phyloP scores from a whole-genome alignment of 495 filamentous ascomycete species.

The Cercophora scortea region DNA sequence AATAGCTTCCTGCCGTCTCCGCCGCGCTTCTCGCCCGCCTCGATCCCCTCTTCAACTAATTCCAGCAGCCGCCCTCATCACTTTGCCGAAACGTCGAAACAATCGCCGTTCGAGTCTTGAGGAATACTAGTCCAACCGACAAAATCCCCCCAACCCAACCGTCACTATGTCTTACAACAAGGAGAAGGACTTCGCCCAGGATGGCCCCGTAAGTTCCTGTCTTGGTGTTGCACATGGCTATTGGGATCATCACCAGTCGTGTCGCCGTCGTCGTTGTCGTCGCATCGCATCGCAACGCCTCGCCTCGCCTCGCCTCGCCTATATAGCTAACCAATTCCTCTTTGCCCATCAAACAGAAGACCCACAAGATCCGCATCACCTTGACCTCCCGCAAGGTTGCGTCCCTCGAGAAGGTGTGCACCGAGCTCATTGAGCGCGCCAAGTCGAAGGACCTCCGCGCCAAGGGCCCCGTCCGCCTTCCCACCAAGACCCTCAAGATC shows the following conservation, averaged over 20 bases:
- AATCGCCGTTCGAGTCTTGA: conserved; percentile 57
- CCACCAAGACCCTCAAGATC: conserved; percentile 94
- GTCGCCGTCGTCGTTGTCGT: neutral
- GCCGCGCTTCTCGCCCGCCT: too few relatives aligned
- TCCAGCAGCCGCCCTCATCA: conserved; percentile 52
- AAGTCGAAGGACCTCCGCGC: conserved; percentile 97
- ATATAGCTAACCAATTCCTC: conserved; percentile 2
- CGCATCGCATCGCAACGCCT: too few relatives aligned
- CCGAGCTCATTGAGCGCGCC: conserved; percentile 96
- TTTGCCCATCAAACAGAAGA: conserved; percentile 51
- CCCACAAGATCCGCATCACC: conserved; percentile 98
- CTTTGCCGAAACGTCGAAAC: conserved; percentile 61
- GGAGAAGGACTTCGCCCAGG: conserved; percentile 77
- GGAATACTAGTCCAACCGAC: conserved; percentile 15
- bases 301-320: too few relatives aligned
- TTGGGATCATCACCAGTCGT: neutral
- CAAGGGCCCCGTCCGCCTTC: conserved; percentile 98
- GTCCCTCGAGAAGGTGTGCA: conserved; percentile 96
- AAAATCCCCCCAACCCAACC: conserved; percentile 12
- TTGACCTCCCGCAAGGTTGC: conserved; percentile 87
- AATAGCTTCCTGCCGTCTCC: too few relatives aligned
- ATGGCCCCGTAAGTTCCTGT: conserved; percentile 28
- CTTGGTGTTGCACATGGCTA: too few relatives aligned
- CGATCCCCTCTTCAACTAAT: too few relatives aligned
- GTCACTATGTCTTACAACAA: conserved; percentile 92